phyloP scores from a whole-genome alignment of 805 yeast species.

The Ogataea parapolymorpha region DNA sequence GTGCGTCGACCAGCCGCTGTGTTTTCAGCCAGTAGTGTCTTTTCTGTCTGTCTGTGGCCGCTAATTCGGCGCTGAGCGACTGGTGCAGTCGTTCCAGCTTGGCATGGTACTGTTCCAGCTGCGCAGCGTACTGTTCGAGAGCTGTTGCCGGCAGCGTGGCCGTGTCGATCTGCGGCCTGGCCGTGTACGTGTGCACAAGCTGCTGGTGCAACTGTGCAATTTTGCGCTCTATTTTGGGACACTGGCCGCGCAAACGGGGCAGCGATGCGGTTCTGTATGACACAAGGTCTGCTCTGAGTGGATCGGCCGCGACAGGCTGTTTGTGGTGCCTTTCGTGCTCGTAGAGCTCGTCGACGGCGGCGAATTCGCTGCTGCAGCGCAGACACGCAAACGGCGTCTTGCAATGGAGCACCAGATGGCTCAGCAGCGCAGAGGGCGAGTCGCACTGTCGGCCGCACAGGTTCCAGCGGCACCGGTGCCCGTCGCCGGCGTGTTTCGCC shows the following conservation, averaged over 20 bases:
- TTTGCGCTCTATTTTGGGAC: slow-evolving; percentile 1
- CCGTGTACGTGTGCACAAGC: neutral
- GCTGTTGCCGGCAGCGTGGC: slow-evolving; percentile 16
- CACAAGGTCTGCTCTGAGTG: neutral
- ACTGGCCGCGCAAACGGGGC: neutral
- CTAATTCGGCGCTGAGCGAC: slow-evolving; percentile 23
- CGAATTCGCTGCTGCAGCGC: slow-evolving; percentile 56
- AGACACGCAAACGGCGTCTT: slow-evolving; percentile 66
- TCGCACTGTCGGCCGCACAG: slow-evolving; percentile 31
- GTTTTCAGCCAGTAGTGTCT: slow-evolving; percentile 28
- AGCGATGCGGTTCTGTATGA: neutral
- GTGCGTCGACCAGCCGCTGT: slow-evolving; percentile 24
- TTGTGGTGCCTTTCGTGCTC: neutral
- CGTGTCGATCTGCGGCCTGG: neutral
- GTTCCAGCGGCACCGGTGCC: slow-evolving; percentile 36
- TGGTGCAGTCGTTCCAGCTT: slow-evolving; percentile 19
- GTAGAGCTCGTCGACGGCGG: slow-evolving; percentile 12
- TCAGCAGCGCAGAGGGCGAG: slow-evolving; percentile 1
- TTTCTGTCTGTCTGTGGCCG: slow-evolving; percentile 13
- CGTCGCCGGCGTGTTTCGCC: slow-evolving; percentile 13
- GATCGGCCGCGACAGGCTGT: neutral
- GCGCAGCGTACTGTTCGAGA: slow-evolving; percentile 15
- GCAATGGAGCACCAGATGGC: slow-evolving; percentile 24
- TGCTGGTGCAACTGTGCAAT: neutral
- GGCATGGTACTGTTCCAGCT: slow-evolving; percentile 21